Evolutionary conservation across 2,329 filamentous ascomycete species (phyloP).

Genomic region (Verticillium longisporum): DNA sequence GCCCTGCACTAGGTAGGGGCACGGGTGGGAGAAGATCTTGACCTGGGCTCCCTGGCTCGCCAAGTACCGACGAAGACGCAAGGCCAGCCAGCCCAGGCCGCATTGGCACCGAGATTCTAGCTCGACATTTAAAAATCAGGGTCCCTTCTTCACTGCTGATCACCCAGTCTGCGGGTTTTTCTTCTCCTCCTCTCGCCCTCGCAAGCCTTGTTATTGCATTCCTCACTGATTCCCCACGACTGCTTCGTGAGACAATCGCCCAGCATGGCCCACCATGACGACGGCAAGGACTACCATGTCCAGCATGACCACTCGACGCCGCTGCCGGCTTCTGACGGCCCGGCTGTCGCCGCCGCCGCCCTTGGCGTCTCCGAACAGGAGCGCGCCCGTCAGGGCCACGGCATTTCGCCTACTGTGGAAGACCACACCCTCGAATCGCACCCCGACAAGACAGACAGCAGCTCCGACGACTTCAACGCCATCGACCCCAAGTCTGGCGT

Average conservation of each 20-base stretch:
- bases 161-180: not conserved
- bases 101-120: not conserved
- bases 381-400: not conserved
- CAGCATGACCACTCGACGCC: not conserved
- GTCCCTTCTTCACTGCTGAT: not conserved
- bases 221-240: not conserved
- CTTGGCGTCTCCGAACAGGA: not conserved
- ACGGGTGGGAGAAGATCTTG: not conserved
- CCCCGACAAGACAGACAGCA: slow-evolving; percentile 1
- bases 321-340: not conserved
- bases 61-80: not conserved
- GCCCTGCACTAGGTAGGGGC: not conserved
- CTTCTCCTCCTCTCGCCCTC: not conserved
- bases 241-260: not conserved
- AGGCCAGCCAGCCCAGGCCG: not conserved
- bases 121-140: not conserved
- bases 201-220: not conserved
- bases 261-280: not conserved
- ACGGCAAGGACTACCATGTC: not conserved
- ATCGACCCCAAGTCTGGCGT: slow-evolving; percentile 59
- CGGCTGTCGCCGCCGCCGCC: not conserved
- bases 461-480: slow-evolving; percentile 29
- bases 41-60: not conserved
- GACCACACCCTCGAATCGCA: not conserved
- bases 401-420: slow-evolving; percentile 1